A percentile compares a stretch with the other conserved stretches of the same genome.
Conservation (phyloP, 2,329 filamentous ascomycete genomes). For the Cadophora luteo-olivacea region DNA sequence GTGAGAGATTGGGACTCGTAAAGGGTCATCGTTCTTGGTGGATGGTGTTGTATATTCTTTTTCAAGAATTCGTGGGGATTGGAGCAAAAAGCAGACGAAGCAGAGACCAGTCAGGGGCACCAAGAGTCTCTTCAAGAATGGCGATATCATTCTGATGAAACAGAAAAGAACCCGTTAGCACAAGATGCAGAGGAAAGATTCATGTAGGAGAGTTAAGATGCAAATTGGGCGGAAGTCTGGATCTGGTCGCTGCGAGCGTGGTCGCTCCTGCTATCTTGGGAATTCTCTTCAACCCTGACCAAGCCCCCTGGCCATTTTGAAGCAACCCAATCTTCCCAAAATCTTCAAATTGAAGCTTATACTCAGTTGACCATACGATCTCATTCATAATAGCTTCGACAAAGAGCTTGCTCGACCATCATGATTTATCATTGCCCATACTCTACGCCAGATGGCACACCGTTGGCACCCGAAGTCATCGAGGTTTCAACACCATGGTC, state of each 20-base stretch:
- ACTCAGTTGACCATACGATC: background rate
- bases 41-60: background rate
- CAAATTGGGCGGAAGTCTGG: background rate
- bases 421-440: constrained; percentile 30
- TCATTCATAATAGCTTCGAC: background rate
- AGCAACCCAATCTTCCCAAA: background rate
- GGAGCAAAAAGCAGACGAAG: constrained; percentile 23
- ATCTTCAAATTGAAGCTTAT: background rate
- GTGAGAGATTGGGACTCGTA: constrained; percentile 23
- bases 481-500: constrained; percentile 33
- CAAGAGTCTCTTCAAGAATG: constrained; percentile 27
- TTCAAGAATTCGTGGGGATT: background rate
- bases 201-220: background rate
- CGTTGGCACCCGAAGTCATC: constrained; percentile 18
- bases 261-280: constrained; percentile 13
- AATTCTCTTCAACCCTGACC: background rate
- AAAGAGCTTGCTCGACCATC: constrained; percentile 7
- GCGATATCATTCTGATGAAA: constrained; percentile 20
- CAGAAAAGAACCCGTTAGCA: background rate
- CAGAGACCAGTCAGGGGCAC: constrained; percentile 30
- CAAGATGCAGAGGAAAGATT: background rate
- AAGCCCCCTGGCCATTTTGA: no score
- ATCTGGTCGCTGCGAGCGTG: background rate
- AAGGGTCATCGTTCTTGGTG: constrained; percentile 7
- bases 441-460: constrained; percentile 27